Evolutionary conservation across 139 green algal genomes (phyloP).

Genomic region (Chlorella ohadii): DNA sequence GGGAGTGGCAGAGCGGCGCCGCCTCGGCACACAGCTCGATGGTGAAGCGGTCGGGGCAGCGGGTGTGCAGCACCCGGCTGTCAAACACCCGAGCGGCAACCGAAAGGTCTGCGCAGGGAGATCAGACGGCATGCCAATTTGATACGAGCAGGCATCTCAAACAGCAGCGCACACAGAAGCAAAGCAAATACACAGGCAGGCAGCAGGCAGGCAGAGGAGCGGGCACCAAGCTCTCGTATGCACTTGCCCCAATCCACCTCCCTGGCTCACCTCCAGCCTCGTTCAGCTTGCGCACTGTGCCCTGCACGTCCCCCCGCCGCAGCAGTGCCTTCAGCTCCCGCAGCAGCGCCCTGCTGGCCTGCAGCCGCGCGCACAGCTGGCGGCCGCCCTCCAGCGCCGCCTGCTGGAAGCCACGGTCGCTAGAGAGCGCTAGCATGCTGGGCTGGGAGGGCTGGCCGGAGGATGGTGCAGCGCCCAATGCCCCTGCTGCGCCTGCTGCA

Average conservation of each 20-base stretch:
- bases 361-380: neutral
- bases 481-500: too few relatives aligned
- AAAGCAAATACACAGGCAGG: too few relatives aligned
- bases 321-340: neutral
- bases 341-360: neutral
- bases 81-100: neutral
- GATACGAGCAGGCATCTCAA: too few relatives aligned
- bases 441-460: neutral
- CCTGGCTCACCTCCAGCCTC: neutral
- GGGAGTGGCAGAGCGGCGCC: neutral
- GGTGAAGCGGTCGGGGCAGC: constrained; percentile 12
- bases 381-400: neutral
- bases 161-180: too few relatives aligned
- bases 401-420: constrained; percentile 6
- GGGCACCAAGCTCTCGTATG: neutral
- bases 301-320: neutral
- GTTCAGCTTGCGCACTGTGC: neutral
- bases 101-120: neutral
- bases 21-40: constrained; percentile 4
- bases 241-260: neutral
- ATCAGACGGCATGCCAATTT: neutral
- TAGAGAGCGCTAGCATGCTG: constrained; percentile 1
- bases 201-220: neutral
- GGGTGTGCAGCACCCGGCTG: neutral
- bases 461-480: too few relatives aligned